These are phyloP conservation scores for Cytospora piceicola DNA, from an alignment of 2,329 filamentous ascomycete genomes.

Conservation along the genomic window DNA sequence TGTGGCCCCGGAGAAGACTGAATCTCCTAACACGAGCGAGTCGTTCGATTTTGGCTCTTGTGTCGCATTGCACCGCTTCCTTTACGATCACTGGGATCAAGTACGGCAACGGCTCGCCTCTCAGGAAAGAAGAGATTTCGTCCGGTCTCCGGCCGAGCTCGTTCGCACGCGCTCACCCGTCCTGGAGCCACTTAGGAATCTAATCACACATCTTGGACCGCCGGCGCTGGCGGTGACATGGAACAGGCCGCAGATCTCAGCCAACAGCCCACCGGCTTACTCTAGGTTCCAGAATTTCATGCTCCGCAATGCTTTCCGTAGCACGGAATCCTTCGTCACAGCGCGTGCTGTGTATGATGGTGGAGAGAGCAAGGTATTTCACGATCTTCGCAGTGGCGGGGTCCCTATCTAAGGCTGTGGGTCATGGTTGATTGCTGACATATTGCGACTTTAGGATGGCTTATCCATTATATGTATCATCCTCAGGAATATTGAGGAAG, in stretches of 20 bases:
- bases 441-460: conserved; percentile 54
- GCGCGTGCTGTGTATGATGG: conserved; percentile 71
- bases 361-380: conserved; percentile 65
- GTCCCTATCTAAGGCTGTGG: neutral
- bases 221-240: conserved; percentile 70
- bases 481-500: conserved; percentile 67
- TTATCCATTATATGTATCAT: conserved; percentile 72
- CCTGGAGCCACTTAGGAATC: conserved; percentile 62
- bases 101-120: conserved; percentile 66
- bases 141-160: conserved; percentile 58
- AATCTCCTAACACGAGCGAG: conserved; percentile 48
- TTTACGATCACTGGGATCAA: conserved; percentile 75
- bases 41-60: conserved; percentile 73
- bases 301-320: conserved; percentile 69
- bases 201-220: conserved; percentile 69
- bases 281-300: conserved; percentile 74
- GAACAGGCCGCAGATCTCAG: conserved; percentile 68
- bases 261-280: conserved; percentile 66
- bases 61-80: conserved; percentile 68
- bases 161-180: conserved; percentile 57
- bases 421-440: conserved; percentile 16
- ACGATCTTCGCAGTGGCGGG: neutral
- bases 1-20: conserved; percentile 53
- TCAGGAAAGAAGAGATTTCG: conserved; percentile 60
- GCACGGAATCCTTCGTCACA: conserved; percentile 66